A percentile compares a stretch with the other conserved stretches of the same genome.
Conservation (phyloP, 2,329 filamentous ascomycete genomes). For the Mycogone perniciosa region DNA sequence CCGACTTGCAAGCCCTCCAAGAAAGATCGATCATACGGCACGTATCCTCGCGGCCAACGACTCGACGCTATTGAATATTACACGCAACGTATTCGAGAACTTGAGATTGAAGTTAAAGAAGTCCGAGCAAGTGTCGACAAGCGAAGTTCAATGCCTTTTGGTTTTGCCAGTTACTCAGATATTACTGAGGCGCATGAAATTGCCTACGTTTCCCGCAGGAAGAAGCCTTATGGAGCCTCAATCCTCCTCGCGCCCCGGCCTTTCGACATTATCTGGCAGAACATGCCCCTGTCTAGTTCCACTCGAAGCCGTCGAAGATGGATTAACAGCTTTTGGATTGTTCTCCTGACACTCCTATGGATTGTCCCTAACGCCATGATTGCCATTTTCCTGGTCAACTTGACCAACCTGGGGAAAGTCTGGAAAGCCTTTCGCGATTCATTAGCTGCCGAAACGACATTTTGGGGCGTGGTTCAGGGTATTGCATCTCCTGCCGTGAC, state of each 20-base stretch:
- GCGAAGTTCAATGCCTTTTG: conserved; percentile 81
- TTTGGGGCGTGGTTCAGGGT: conserved; percentile 90
- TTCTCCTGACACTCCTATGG: conserved; percentile 75
- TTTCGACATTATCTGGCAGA: conserved; percentile 94
- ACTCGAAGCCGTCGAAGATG: conserved; percentile 66
- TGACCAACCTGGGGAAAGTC: conserved; percentile 70
- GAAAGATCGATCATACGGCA: conserved; percentile 62
- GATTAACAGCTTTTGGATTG: conserved; percentile 79
- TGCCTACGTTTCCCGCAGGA: conserved; percentile 73
- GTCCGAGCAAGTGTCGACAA: conserved; percentile 77
- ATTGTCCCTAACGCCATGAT: conserved; percentile 91
- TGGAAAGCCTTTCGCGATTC: conserved; percentile 69
- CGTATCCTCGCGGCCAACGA: conserved; percentile 62
- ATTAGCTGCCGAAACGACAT: conserved; percentile 53
- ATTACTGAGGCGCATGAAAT: conserved; percentile 85
- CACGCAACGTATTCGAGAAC: conserved; percentile 71
- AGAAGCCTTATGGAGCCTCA: conserved; percentile 71
- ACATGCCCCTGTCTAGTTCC: conserved; percentile 66
- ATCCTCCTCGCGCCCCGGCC: conserved; percentile 77
- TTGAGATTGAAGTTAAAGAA: conserved; percentile 80
- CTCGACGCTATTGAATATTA: conserved; percentile 94
- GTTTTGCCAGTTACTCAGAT: conserved; percentile 87
- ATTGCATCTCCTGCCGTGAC: conserved; percentile 81
- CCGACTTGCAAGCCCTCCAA: conserved; percentile 77
- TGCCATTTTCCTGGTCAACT: conserved; percentile 83